These are phyloP conservation scores for Aspergillus sp. DNA, from an alignment of 2,329 filamentous ascomycete species.

Conservation along the genomic window DNA sequence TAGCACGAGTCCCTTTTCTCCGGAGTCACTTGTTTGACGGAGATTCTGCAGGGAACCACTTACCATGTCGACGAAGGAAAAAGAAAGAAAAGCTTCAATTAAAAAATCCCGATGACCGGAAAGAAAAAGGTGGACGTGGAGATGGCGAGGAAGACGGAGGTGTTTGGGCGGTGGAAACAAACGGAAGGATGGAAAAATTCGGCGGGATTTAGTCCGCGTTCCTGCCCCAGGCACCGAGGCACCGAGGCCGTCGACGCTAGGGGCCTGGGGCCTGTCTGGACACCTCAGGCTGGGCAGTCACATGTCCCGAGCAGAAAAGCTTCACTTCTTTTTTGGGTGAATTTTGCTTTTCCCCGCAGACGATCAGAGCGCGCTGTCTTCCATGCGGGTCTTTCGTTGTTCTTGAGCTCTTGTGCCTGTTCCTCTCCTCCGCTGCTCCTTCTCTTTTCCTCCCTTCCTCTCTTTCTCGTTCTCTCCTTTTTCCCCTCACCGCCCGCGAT, in stretches of 20 bases:
- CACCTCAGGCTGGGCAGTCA: slow-evolving; percentile 5
- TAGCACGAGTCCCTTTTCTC: background rate
- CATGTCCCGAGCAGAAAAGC: slow-evolving; percentile 21
- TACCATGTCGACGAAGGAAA: slow-evolving; percentile 23
- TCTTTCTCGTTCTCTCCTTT: slow-evolving; percentile 4
- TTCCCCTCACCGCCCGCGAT: slow-evolving; percentile 28
- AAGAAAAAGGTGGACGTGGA: background rate
- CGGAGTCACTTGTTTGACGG: background rate
- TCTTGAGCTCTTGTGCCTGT: background rate
- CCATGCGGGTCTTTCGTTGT: slow-evolving; percentile 7
- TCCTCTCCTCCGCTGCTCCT: slow-evolving; percentile 1
- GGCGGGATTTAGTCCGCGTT: slow-evolving; percentile 1
- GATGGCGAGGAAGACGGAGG: background rate
- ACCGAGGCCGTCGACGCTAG: background rate
- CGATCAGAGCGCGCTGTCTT: no score
- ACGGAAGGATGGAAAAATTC: slow-evolving; percentile 22
- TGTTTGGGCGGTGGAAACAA: slow-evolving; percentile 13
- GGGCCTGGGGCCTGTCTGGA: background rate
- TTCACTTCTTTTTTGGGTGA: slow-evolving; percentile 8
- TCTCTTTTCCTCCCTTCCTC: slow-evolving; percentile 2
- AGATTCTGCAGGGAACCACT: slow-evolving; percentile 3
- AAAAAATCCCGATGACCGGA: background rate
- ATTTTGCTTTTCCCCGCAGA: background rate
- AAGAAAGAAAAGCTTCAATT: slow-evolving; percentile 4
- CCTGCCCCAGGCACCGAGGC: background rate